phyloP scores from a whole-genome alignment of 2,329 filamentous ascomycete genomes.

The Curvularia verruculosa region DNA sequence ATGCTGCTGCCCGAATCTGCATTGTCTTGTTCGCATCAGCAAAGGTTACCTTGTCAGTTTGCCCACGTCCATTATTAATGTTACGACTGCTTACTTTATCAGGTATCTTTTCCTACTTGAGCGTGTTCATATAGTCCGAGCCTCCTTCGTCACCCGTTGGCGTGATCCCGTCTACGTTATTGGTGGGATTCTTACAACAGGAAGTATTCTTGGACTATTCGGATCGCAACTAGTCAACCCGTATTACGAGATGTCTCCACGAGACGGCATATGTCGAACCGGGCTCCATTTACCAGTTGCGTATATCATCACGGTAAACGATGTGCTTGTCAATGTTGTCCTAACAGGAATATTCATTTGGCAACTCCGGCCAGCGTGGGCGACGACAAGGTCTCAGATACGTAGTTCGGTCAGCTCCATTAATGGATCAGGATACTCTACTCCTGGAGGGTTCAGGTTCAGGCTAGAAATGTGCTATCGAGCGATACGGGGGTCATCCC shows the following conservation, averaged over 20 bases:
- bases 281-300: conserved; percentile 41
- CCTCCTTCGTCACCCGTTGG: conserved; percentile 34
- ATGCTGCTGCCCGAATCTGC: conserved; percentile 44
- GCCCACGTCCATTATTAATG: neutral
- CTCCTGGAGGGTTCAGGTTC: neutral
- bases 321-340: conserved; percentile 42
- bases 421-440: neutral
- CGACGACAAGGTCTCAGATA: neutral
- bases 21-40: conserved; percentile 43
- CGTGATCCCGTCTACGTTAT: conserved; percentile 43
- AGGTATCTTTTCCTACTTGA: conserved; percentile 50
- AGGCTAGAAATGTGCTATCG: conserved; percentile 1
- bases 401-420: neutral
- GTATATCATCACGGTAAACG: conserved; percentile 40
- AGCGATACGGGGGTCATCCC: conserved; percentile 1
- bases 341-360: conserved; percentile 46
- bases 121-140: conserved; percentile 45
- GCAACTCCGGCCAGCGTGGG: conserved; percentile 38
- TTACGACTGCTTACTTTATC: neutral
- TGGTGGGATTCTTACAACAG: conserved; percentile 26
- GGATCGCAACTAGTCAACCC: conserved; percentile 34
- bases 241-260: conserved; percentile 28
- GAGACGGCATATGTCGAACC: conserved; percentile 43
- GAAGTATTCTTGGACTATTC: conserved; percentile 31
- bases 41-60: conserved; percentile 38